A percentile compares a stretch with the other conserved stretches of the same genome.
These are phyloP conservation scores for Dictyostelium intermedium DNA, from an alignment of 78 protist genomes.

Conservation along the genomic window DNA sequence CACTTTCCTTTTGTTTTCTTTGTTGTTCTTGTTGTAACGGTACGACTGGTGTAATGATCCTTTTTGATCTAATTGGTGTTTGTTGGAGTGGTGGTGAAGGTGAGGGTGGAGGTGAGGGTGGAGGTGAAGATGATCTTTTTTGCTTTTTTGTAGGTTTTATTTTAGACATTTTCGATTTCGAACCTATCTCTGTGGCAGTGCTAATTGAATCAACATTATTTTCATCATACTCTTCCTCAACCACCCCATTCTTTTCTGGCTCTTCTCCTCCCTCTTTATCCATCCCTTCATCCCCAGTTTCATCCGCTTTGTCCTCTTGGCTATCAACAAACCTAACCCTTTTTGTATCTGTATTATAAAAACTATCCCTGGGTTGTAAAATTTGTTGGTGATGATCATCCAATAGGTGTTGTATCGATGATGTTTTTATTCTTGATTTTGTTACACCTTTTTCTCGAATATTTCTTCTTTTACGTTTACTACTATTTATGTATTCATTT, in stretches of 20 bases:
- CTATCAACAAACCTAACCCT: no score
- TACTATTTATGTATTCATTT: background rate
- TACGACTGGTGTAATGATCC: background rate
- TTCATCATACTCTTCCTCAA: background rate
- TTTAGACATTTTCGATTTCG: no score
- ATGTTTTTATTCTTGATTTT: background rate
- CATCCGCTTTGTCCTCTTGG: no score
- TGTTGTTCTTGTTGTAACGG: background rate
- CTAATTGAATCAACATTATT: no score
- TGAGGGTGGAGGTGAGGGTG: background rate
- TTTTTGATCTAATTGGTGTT: background rate
- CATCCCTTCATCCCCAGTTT: no score
- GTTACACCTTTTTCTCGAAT: background rate
- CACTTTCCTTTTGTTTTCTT: background rate
- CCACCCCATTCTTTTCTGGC: no score
- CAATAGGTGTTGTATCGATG: background rate
- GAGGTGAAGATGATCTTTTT: background rate
- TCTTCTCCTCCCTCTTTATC: background rate
- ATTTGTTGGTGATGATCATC: background rate
- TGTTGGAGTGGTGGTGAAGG: background rate
- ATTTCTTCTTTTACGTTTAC: background rate
- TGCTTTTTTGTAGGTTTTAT: no score
- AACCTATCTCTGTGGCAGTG: no score
- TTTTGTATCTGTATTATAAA: no score
- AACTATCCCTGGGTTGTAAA: no score